Conservation (phyloP, 352 stramenopile species). For the Pythium graminicola region DNA sequence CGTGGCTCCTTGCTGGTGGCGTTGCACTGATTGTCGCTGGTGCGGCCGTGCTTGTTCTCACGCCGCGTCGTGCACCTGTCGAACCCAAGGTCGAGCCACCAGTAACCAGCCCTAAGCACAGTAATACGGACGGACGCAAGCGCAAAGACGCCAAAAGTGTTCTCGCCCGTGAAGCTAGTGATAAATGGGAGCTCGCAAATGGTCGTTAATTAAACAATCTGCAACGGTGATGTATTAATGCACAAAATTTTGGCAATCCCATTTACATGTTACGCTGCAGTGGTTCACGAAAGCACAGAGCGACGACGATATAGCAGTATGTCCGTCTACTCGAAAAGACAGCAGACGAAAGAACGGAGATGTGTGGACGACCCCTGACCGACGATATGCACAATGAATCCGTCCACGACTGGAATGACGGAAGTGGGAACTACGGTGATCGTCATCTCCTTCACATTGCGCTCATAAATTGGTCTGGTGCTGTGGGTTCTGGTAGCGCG, state of each 20-base stretch:
- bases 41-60: conserved; percentile 27
- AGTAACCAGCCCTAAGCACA: conserved; percentile 4
- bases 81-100: conserved; percentile 26
- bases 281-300: not conserved
- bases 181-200: conserved; percentile 48
- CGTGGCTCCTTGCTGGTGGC: conserved; percentile 41
- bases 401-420: not conserved
- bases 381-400: conserved; percentile 1
- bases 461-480: conserved; percentile 42
- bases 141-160: conserved; percentile 18
- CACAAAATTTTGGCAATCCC: conserved; percentile 26
- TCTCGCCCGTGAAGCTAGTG: conserved; percentile 25
- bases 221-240: conserved; percentile 15
- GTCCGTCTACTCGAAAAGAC: too few species aligned
- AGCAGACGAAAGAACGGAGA: conserved; percentile 1
- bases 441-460: not conserved
- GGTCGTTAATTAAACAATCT: too few species aligned
- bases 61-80: not conserved
- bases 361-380: not conserved
- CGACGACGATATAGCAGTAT: too few species aligned
- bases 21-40: conserved; percentile 41
- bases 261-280: conserved; percentile 25
- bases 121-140: conserved; percentile 3
- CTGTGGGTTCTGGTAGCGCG: conserved; percentile 12
- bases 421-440: too few species aligned